phyloP scores from a whole-genome alignment of 805 yeast genomes.

The Candida wancherniae region DNA sequence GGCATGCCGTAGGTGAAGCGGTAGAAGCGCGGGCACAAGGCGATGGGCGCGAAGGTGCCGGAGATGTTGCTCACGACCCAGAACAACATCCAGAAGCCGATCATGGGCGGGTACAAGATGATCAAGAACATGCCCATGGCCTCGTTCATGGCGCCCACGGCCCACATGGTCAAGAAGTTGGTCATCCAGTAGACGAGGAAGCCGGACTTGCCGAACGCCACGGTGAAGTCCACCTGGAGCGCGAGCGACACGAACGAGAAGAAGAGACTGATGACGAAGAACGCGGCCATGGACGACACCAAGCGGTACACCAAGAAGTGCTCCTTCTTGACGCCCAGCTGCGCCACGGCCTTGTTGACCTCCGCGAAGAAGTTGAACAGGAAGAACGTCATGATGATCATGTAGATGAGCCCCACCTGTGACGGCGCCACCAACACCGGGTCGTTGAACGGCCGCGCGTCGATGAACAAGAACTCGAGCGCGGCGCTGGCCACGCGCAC shows the following conservation, averaged over 20 bases:
- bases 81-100: conserved; percentile 68
- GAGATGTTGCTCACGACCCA: conserved; percentile 69
- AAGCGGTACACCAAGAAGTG: conserved; percentile 53
- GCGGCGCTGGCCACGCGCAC: conserved; percentile 25
- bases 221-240: conserved; percentile 57
- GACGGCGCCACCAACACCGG: conserved; percentile 58
- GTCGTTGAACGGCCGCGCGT: conserved; percentile 47
- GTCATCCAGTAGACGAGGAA: conserved; percentile 73
- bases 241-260: conserved; percentile 61
- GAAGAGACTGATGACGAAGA: conserved; percentile 53
- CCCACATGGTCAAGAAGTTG: conserved; percentile 62
- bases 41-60: conserved; percentile 65
- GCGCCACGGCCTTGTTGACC: conserved; percentile 47
- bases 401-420: conserved; percentile 71
- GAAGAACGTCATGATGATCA: conserved; percentile 69
- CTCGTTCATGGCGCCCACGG: conserved; percentile 75
- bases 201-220: conserved; percentile 61
- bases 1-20: conserved; percentile 68
- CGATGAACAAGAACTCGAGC: conserved; percentile 34
- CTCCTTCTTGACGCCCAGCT: conserved; percentile 34
- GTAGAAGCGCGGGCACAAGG: conserved; percentile 51
- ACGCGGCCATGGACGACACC: conserved; percentile 46
- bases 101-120: conserved; percentile 52
- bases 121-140: conserved; percentile 51
- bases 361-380: conserved; percentile 57